Base-by-base conservation (phyloP, 1,284 basidiomycete species). In the Malassezia obtusa region DNA sequence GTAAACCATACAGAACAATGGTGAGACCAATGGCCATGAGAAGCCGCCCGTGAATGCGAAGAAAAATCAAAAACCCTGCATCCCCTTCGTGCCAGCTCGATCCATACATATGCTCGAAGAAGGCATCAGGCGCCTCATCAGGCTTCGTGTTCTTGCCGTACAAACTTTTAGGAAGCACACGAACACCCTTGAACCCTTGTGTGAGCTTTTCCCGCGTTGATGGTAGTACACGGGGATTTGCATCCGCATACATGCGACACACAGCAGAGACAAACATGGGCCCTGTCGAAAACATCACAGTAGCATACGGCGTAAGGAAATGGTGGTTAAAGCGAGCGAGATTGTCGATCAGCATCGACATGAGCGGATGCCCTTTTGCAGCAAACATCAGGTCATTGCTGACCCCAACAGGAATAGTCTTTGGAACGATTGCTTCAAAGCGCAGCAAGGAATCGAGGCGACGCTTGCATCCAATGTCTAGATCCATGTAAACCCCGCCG, bases 241-340 rank as follows among this genome's bases (percentile, higher is more conserved):
- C 63, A 36, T 63, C 63, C 47, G 63, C 65, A 33, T 59, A 69
- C 39, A 65, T 44, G 15, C 67, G 63, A 49, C 68, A 72, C 15
- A 65, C 57, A 6, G 71, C 72, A 12, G 67, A 71, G 33, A 75
- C 61, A 54, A 73, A 73, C 76, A 77, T 77, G 28, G 77, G 78
- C 1, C 92, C 92, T 0, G 94, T 98, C 45, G 89, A 89, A 78
- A 98, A 98, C 92, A 98, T 98, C 77, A 98, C 92, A 31, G 92
- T 98, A 28, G 94, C 92, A 68, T 98, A 98, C 76, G 95, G 91
- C 69, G 89, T 82, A 49, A 94, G 75, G 82, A 88, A 96, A 50
- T 83, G 81, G 76, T 92, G 88, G 77, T 96, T 86, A 75, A 92
- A 98, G n/a, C 84, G 84, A 67, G 84, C 80, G 59, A 96, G 82